phyloP scores from a whole-genome alignment of 1,284 basidiomycete genomes.

The Calocybe gambosa region DNA sequence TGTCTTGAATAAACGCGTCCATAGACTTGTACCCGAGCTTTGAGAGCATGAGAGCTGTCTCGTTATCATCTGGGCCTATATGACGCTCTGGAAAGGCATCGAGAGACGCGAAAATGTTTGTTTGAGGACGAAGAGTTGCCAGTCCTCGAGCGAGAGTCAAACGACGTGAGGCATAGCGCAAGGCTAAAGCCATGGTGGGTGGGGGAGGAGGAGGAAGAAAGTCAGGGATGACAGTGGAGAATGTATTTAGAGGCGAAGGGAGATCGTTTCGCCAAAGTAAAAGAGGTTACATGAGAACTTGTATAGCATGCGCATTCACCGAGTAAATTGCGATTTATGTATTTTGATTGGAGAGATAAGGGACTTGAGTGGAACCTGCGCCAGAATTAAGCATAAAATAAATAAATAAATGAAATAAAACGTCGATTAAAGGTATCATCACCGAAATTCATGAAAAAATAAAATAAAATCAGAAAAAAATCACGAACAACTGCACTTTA shows the following conservation, averaged over 20 bases:
- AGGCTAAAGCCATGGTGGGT: constrained; percentile 35
- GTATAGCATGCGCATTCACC: constrained; percentile 56
- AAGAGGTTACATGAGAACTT: constrained; percentile 21
- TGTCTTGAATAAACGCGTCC: constrained; percentile 78
- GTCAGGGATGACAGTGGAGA: constrained; percentile 14
- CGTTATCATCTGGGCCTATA: constrained; percentile 79
- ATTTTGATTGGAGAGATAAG: constrained; percentile 29
- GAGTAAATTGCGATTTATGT: constrained; percentile 39
- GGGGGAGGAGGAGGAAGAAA: too few species aligned
- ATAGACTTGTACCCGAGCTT: constrained; percentile 79
- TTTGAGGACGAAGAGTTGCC: constrained; percentile 53
- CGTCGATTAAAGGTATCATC: background rate
- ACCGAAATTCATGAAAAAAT: background rate
- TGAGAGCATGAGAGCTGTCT: constrained; percentile 75
- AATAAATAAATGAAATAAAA: background rate
- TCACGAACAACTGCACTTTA: constrained; percentile 4
- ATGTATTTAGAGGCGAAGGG: constrained; percentile 18
- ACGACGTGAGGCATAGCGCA: constrained; percentile 36
- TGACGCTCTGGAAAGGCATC: constrained; percentile 88
- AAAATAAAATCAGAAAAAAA: constrained; percentile 5
- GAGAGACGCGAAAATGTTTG: constrained; percentile 69
- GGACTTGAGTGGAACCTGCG: background rate
- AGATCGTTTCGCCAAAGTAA: constrained; percentile 20
- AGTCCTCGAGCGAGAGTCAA: constrained; percentile 33
- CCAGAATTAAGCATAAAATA: background rate